These are phyloP conservation scores for Populus hybrid DNA, from an alignment of 441 rosid species.

Conservation along the genomic window DNA sequence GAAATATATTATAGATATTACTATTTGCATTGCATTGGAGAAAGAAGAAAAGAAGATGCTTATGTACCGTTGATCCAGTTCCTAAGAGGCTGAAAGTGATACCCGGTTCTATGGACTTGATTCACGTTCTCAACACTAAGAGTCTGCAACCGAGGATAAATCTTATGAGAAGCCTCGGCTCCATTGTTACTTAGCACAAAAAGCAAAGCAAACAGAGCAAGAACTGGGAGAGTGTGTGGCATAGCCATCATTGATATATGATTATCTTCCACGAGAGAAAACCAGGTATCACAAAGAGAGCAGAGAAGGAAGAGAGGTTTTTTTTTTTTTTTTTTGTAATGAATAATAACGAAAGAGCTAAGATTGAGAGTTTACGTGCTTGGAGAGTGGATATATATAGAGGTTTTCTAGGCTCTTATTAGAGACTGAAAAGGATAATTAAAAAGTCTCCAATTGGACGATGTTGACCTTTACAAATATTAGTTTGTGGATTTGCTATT, in stretches of 20 bases:
- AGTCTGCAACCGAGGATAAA: conserved; percentile 6
- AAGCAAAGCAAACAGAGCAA: not conserved
- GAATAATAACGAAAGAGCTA: too few relatives aligned
- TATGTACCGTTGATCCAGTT: conserved; percentile 76
- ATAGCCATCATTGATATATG: not conserved
- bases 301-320: not conserved
- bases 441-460: not conserved
- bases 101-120: conserved; percentile 32
- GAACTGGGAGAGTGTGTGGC: not conserved
- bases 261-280: not conserved
- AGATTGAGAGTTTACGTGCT: too few relatives aligned
- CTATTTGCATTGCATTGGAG: too few relatives aligned
- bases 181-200: not conserved
- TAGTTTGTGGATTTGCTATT: not conserved
- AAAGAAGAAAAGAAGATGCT: not conserved
- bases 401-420: too few relatives aligned
- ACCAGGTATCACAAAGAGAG: too few relatives aligned
- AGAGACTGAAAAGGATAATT: too few relatives aligned
- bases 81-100: conserved; percentile 74
- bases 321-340: too few relatives aligned
- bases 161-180: conserved; percentile 21
- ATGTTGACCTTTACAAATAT: not conserved
- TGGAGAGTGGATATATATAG: too few relatives aligned
- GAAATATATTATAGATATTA: too few relatives aligned
- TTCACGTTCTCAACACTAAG: not conserved